Conservation (phyloP, 2,329 filamentous ascomycete genomes). For the Cladosporium phlei region DNA sequence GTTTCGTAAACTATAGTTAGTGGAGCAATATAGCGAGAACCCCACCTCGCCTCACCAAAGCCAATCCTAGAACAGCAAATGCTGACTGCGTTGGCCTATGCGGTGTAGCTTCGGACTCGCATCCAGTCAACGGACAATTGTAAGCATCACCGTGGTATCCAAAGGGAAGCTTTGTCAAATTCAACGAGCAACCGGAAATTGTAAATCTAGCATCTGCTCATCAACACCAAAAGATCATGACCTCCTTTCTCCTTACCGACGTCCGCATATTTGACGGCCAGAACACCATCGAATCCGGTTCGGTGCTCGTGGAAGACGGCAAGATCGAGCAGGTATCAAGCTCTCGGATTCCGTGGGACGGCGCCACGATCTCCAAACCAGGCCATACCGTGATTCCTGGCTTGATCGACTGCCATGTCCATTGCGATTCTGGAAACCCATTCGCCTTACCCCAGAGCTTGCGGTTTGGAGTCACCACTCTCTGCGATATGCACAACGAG, state of each 20-base stretch:
- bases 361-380: conserved; percentile 38
- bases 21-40: no score
- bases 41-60: no score
- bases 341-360: conserved; percentile 16
- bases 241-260: conserved; percentile 38
- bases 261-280: conserved; percentile 47
- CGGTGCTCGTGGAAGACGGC: conserved; percentile 39
- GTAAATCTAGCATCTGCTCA: no score
- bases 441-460: conserved; percentile 41
- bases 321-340: conserved; percentile 33
- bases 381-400: conserved; percentile 47
- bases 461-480: conserved; percentile 49
- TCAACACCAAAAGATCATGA: no score
- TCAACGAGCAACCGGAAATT: no score
- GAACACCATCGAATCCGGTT: conserved; percentile 37
- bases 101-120: no score
- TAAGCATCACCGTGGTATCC: no score
- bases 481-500: conserved; percentile 48
- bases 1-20: no score
- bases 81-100: no score
- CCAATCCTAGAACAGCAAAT: no score
- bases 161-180: no score
- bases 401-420: conserved; percentile 49
- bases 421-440: conserved; percentile 39
- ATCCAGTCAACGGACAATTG: no score